Percentiles rank a stretch among this genome's conserved stretches.
phyloP scores from a whole-genome alignment of 345 rosid genomes.

The Camelina hispida region DNA sequence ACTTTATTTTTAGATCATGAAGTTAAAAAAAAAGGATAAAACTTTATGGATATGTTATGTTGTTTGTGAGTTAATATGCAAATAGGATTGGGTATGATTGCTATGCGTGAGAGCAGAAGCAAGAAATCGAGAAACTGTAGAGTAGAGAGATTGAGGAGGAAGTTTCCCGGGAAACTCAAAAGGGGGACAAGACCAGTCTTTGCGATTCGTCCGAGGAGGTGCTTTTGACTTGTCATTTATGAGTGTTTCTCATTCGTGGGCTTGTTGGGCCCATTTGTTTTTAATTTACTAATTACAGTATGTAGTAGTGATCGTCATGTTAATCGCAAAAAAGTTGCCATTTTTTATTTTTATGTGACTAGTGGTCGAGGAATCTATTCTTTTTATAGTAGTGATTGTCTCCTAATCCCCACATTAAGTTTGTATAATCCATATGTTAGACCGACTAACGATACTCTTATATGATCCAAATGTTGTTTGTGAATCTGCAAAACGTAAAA shows the following conservation, averaged over 20 bases:
- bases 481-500: background rate
- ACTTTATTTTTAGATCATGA: background rate
- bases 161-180: conserved; percentile 27
- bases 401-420: background rate
- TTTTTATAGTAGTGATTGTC: conserved; percentile 1
- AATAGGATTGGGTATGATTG: background rate
- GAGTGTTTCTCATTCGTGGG: conserved; percentile 24
- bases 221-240: conserved; percentile 26
- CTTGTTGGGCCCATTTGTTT: conserved; percentile 23
- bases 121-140: background rate
- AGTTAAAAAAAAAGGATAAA: background rate
- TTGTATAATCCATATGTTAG: conserved; percentile 17
- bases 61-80: background rate
- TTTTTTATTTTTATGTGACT: background rate
- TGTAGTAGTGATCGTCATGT: conserved; percentile 31
- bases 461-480: conserved; percentile 12
- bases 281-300: background rate
- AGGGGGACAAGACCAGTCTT: conserved; percentile 41
- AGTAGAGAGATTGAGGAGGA: background rate
- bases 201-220: conserved; percentile 37
- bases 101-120: background rate
- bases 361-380: background rate
- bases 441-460: background rate
- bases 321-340: background rate
- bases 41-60: background rate